These are phyloP conservation scores for Xylaria flabelliformis DNA, from an alignment of 495 filamentous ascomycete species.

Conservation along the genomic window DNA sequence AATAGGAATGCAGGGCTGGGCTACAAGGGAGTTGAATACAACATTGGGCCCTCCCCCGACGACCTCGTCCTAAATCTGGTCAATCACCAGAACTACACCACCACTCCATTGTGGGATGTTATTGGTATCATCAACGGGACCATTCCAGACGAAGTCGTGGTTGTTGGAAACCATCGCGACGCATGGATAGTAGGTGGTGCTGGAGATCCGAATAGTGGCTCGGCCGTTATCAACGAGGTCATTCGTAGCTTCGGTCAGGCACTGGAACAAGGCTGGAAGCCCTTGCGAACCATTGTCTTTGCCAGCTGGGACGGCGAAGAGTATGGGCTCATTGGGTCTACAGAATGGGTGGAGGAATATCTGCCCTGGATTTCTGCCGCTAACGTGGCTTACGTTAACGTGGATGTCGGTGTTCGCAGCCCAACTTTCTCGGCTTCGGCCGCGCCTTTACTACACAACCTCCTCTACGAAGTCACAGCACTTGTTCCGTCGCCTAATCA, in stretches of 20 bases:
- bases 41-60: slow-evolving; percentile 85
- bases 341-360: slow-evolving; percentile 95
- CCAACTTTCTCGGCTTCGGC: slow-evolving; percentile 71
- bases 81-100: slow-evolving; percentile 89
- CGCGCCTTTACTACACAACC: slow-evolving; percentile 78
- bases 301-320: slow-evolving; percentile 95
- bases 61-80: slow-evolving; percentile 77
- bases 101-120: slow-evolving; percentile 91
- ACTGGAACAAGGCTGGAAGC: slow-evolving; percentile 82
- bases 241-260: slow-evolving; percentile 83
- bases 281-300: slow-evolving; percentile 89
- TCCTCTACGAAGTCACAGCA: slow-evolving; percentile 71
- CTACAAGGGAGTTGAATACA: slow-evolving; percentile 88
- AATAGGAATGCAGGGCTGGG: slow-evolving; percentile 76
- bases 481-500: slow-evolving; percentile 84
- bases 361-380: slow-evolving; percentile 80
- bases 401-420: slow-evolving; percentile 82
- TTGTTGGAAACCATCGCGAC: slow-evolving; percentile 96
- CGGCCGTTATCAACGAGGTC: slow-evolving; percentile 86
- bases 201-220: slow-evolving; percentile 87
- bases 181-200: slow-evolving; percentile 92
- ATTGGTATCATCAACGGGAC: slow-evolving; percentile 95
- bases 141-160: slow-evolving; percentile 78
- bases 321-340: slow-evolving; percentile 90
- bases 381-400: slow-evolving; percentile 88